Base-by-base conservation (phyloP, 108 stramenopile species). In the Pseudonitzschia delicatissima region DNA sequence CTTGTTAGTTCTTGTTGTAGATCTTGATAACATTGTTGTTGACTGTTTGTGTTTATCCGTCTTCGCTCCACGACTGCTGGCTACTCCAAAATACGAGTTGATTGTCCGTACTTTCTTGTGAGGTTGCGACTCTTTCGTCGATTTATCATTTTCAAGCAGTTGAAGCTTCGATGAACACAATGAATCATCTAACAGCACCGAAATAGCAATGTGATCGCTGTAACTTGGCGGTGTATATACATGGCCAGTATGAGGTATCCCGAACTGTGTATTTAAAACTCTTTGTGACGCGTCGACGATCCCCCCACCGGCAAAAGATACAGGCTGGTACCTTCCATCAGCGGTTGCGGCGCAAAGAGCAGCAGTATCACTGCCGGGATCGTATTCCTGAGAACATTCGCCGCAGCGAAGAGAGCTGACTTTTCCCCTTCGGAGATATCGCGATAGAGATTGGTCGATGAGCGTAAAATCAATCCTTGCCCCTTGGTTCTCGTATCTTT, bases 201-300 rank as follows among this genome's bases (percentile, higher is more conserved):
- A 93, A 17, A 90, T 78, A 7, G 86, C 94, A 39, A 93, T 82
- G 70, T 97, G 96, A 79, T 97, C 96, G 7, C 87, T 90, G 47
- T 90, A 95, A 1, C 84, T 77, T 28, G 96, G 96, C 12, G 94
- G 92, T 0, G 94, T 95, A 67, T 97, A 95, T 5, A 95, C 77
- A 57, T 95, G 92, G n/a, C 94, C 93, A 17, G 87, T 94, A 49
- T 94, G 92, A 8, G 87, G 71, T 5, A 25, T 39, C 11, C 68
- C 72, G 35, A 77, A 77, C 58, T 94, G 96, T 8, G 84, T 79
- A 61, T 92, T 82, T 47, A 95, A 67, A 31, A 85, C 86, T 42
- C 48, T 25, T 71, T 83, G 79, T 42, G 88, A 57, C 7, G 87
- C 84, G 17, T 69, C 61, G 5, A 77, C 77, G 31, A 96, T 93